Conservation (phyloP, 1,139 yeast species). For the Petasospora rhodanensis region DNA sequence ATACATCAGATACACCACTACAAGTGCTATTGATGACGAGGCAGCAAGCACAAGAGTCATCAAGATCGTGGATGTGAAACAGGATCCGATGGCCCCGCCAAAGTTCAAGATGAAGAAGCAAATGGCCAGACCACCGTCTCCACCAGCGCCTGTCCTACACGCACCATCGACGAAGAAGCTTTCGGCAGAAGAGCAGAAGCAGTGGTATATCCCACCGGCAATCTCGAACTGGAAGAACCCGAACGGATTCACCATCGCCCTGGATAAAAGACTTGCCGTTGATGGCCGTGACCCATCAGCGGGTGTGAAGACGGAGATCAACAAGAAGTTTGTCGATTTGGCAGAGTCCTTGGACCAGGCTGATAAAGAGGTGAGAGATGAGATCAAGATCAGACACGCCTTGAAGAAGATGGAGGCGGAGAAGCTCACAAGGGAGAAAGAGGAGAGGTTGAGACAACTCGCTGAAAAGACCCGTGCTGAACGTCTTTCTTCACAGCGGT, state of each 20-base stretch:
- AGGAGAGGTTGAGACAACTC: slow-evolving; percentile 50
- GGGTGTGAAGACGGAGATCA: slow-evolving; percentile 34
- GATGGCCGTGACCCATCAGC: slow-evolving; percentile 38
- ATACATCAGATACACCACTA: slow-evolving; percentile 46
- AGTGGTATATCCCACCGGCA: slow-evolving; percentile 90
- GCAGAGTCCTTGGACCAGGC: slow-evolving; percentile 74
- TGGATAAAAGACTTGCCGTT: slow-evolving; percentile 73
- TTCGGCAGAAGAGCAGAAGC: slow-evolving; percentile 71
- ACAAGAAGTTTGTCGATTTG: slow-evolving; percentile 57
- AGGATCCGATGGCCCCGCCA: slow-evolving; percentile 88
- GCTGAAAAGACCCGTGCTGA: slow-evolving; percentile 58
- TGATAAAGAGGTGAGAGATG: slow-evolving; percentile 69
- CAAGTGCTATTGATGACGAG: slow-evolving; percentile 32
- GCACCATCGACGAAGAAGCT: slow-evolving; percentile 48
- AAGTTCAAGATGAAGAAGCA: slow-evolving; percentile 71
- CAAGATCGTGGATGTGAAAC: slow-evolving; percentile 53
- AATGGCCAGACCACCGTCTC: slow-evolving; percentile 65
- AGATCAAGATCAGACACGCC: slow-evolving; percentile 56
- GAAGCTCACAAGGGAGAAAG: slow-evolving; percentile 55
- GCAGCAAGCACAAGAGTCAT: slow-evolving; percentile 34
- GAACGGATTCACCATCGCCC: slow-evolving; percentile 78
- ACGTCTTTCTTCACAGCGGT: too few species aligned
- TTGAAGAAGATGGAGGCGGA: slow-evolving; percentile 50
- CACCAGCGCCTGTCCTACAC: slow-evolving; percentile 51
- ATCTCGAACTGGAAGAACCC: slow-evolving; percentile 96